phyloP scores from a whole-genome alignment of 2,329 filamentous ascomycete species.

The Penicillium sp. region DNA sequence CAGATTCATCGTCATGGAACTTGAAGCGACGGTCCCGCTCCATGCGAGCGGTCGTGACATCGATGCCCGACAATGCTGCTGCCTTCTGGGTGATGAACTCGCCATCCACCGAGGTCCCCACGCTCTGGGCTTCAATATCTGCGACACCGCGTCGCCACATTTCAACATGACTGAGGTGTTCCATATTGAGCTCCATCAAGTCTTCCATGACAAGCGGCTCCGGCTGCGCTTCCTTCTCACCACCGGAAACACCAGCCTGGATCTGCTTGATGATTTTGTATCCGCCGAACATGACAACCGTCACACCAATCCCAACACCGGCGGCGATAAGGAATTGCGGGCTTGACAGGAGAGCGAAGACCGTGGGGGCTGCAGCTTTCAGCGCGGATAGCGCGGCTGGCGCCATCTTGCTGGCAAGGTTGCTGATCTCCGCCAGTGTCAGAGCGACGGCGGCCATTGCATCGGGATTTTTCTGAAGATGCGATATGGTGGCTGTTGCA shows the following conservation, averaged over 20 bases:
- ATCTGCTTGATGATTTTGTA: constrained; percentile 97
- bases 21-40: constrained; percentile 34
- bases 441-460: constrained; percentile 90
- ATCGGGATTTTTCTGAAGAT: constrained; percentile 77
- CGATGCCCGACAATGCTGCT: constrained; percentile 45
- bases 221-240: constrained; percentile 16
- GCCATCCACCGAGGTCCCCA: constrained; percentile 60
- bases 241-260: constrained; percentile 42
- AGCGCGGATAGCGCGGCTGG: constrained; percentile 71
- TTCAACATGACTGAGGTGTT: constrained; percentile 55
- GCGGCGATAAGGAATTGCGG: constrained; percentile 94
- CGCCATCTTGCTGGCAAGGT: constrained; percentile 74
- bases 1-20: constrained; percentile 33
- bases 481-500: constrained; percentile 74
- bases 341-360: constrained; percentile 79
- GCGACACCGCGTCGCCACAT: constrained; percentile 61
- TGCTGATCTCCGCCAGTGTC: constrained; percentile 84
- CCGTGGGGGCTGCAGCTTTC: constrained; percentile 75
- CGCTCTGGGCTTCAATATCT: constrained; percentile 51
- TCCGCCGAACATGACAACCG: constrained; percentile 89
- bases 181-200: constrained; percentile 51
- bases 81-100: constrained; percentile 62
- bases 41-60: constrained; percentile 31
- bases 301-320: constrained; percentile 84
- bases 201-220: constrained; percentile 48